Evolutionary conservation across 2,329 filamentous ascomycete species (phyloP), one percentile per base, ranked within the genome.

Genomic region (Biscogniauxia sp.): DNA sequence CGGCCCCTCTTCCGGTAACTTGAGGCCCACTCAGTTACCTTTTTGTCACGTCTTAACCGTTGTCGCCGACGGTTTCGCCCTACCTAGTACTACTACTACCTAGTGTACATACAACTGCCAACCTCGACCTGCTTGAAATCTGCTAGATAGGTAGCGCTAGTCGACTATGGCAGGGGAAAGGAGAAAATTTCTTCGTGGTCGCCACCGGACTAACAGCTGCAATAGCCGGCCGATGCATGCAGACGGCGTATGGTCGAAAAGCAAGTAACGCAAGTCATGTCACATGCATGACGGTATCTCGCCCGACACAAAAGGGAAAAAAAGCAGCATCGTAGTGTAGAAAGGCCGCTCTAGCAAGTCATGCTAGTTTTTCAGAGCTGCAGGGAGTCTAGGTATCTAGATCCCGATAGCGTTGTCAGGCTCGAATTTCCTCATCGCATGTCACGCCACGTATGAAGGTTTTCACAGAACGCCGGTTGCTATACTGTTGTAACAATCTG

Each of bases 401-500:
- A 45, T 45, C 37, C 17, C 5, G 37, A 13, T 45, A 45, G 37
- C 37, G 1, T 17, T n/a, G 17, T 45, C 17, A 45, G 15, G 37
- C 37, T 45, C 11, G 17, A 45, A n/a, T 45, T 45, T 11, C 37
- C 15, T 45, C 13, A n/a, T 45, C 3, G 37, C 6, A 13, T 45
- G 37, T 6, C 37, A 45, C 37, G 11, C 17, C 37, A 45, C 37
- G 11, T 45, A 45, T 45, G 37, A 45, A 45, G 5, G 15, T n/a
- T 45, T n/a, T 5, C 13, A n/a, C 5, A 2, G 15, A 45, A 17
- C 15, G 15, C 37, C 11, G 28, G 28, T 32, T n/a, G 37, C 37
- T 45, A 17, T 45, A n/a, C 7, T 45, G 37, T 15, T 9, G n/a
- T n/a, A n/a, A 17, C 37, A 45, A 45, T 45, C 67, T 62, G 60